Evolutionary conservation across 768 basidiomycete genomes (phyloP), one percentile per base, ranked within the genome.

Genomic region (Vararia minispora): DNA sequence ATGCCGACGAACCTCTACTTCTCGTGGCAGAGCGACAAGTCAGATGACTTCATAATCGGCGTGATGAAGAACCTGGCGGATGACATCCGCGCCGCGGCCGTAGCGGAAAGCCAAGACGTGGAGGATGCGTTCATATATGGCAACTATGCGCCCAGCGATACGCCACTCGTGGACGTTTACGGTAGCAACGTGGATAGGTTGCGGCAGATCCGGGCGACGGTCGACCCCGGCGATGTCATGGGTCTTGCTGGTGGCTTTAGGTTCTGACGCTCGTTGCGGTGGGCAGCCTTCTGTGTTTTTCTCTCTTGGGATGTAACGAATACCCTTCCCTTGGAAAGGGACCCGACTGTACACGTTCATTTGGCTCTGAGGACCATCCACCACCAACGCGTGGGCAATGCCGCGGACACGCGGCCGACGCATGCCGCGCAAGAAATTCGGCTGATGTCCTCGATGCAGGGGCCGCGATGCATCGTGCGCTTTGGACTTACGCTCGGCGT

Each of bases 81-180:
- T 13, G 12, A 17, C 10, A 9, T 44, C 18, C 40, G 35, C 17
- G 32, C 37, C 2, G 43, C 35, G 2, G 43, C 43, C 5, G 22
- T 37, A 23, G 43, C 39, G 3, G 43, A 47, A 8, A 46, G 51
- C 4, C 51, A 50, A 29, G 35, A 41, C 24, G 28, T 48, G 14
- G 33, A 10, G 14, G 23, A 35, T 6, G 42, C 34, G 9, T 32
- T 32, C 5, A 14, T 40, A 16, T 52, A 52, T 22, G 37, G 37
- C 22, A 50, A 52, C 40, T 52, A 52, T 27, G 51, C 51, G 10
- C 22, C 43, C 4, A 25, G 36, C n/a, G 42, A 41, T n/a, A 44
- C 46, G 4, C 37, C 46, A 4, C 23, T 45, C 6, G 13, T 28
- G 8, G 14, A 35, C 12, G 33, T 52, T 30, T 50, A 48, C 35